Percentiles rank a stretch among this genome's conserved stretches.
Conservation (phyloP, 192 early-diverging fungal genomes). For the Fimicolochytrium jonesii region DNA sequence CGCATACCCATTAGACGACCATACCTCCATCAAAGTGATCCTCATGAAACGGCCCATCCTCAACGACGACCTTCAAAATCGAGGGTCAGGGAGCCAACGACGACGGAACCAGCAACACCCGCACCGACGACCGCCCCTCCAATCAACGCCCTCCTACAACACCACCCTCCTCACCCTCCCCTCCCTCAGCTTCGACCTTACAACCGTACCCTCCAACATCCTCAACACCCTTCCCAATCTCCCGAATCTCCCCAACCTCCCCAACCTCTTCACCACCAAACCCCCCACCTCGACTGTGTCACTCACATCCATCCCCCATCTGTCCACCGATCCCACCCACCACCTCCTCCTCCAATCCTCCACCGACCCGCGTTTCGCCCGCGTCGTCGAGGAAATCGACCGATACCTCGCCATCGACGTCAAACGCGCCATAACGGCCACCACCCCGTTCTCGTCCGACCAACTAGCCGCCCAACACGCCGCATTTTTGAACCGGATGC, state of each 20-base stretch:
- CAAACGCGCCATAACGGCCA: neutral
- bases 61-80: conserved; percentile 9
- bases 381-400: neutral
- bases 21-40: conserved; percentile 9
- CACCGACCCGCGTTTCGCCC: neutral
- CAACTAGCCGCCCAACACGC: conserved; percentile 2
- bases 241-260: neutral
- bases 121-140: neutral
- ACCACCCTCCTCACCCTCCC: conserved; percentile 14
- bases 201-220: conserved; percentile 14
- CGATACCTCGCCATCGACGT: conserved; percentile 13
- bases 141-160: conserved; percentile 6
- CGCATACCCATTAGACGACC: neutral
- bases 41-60: conserved; percentile 21
- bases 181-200: conserved; percentile 3
- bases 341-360: neutral
- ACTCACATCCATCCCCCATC: neutral
- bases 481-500: conserved; percentile 2
- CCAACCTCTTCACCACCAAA: conserved; percentile 1
- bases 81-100: no score
- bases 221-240: neutral
- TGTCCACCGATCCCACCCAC: neutral
- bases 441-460: conserved; percentile 1
- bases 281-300: neutral
- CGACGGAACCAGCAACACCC: neutral